Conservation (phyloP, 768 basidiomycete genomes). For the Trametes cingulata region DNA sequence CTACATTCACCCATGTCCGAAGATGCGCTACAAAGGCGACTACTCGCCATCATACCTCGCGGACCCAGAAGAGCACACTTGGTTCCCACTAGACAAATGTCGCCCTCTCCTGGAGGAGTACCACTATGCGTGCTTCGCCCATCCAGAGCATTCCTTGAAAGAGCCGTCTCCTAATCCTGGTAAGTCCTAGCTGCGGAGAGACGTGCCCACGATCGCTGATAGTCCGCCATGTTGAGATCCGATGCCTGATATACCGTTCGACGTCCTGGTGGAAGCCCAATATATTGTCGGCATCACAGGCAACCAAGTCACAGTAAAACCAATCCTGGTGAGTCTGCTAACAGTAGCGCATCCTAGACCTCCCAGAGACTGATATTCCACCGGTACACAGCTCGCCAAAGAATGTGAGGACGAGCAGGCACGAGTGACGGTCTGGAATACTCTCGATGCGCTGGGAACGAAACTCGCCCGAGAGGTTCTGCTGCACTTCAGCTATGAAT, state of each 20-base stretch:
- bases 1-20: constrained; percentile 89
- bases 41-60: constrained; percentile 85
- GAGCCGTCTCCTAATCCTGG: constrained; percentile 33
- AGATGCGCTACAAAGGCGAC: constrained; percentile 97
- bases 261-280: not conserved
- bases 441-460: constrained; percentile 27
- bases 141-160: constrained; percentile 55
- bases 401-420: constrained; percentile 22
- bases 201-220: not conserved
- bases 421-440: constrained; percentile 19
- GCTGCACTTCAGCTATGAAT: constrained; percentile 22
- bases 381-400: not conserved
- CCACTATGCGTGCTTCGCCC: constrained; percentile 70
- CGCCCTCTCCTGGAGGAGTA: constrained; percentile 59
- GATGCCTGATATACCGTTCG: not conserved
- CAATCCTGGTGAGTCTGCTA: constrained; percentile 4
- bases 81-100: constrained; percentile 69
- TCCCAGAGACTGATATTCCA: not conserved
- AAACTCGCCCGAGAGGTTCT: constrained; percentile 27
- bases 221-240: not conserved
- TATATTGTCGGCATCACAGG: not conserved
- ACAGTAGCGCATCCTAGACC: too few relatives aligned
- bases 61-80: constrained; percentile 83
- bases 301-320: not conserved
- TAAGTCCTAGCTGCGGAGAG: constrained; percentile 14